phyloP scores from a whole-genome alignment of 2,329 filamentous ascomycete species.

The Huntiella abstrusa region DNA sequence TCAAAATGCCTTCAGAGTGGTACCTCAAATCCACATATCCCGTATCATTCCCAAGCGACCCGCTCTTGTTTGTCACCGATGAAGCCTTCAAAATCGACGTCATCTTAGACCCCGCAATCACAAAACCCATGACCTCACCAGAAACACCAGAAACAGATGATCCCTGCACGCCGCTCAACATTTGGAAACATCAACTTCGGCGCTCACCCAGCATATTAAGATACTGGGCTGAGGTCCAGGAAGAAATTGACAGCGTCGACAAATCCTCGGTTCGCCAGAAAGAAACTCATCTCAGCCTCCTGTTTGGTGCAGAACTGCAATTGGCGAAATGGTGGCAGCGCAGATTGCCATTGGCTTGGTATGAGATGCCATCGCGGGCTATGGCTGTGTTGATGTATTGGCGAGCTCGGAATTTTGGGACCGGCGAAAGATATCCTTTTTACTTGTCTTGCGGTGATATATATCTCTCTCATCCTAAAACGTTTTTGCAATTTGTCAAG shows the following conservation, averaged over 20 bases:
- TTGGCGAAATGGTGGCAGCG: rapidly evolving
- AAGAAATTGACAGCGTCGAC: too few relatives aligned
- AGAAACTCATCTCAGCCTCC: too few relatives aligned
- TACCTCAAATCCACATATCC: constrained; percentile 22
- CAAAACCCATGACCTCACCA: constrained; percentile 22
- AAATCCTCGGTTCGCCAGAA: too few relatives aligned
- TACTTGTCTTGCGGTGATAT: constrained; percentile 41
- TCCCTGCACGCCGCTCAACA: too few relatives aligned
- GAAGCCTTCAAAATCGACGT: constrained; percentile 21
- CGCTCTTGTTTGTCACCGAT: not conserved
- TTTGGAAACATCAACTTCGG: too few relatives aligned
- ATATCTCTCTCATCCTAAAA: constrained; percentile 32
- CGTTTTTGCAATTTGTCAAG: constrained; percentile 31
- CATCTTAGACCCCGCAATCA: constrained; percentile 27
- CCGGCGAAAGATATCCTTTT: constrained; percentile 35
- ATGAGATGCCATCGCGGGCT: too few relatives aligned
- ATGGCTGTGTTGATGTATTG: too few relatives aligned
- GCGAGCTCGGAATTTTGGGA: constrained; percentile 15
- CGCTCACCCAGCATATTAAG: too few relatives aligned
- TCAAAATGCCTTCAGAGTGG: constrained; percentile 15
- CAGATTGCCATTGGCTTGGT: too few relatives aligned
- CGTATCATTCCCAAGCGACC: constrained; percentile 20
- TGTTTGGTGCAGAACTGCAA: too few relatives aligned
- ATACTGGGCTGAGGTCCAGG: too few relatives aligned
- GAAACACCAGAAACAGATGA: too few relatives aligned